Evolutionary conservation across 1,139 yeast genomes (phyloP), one percentile per base, ranked within the genome.

Genomic region (Pichia sp.): DNA sequence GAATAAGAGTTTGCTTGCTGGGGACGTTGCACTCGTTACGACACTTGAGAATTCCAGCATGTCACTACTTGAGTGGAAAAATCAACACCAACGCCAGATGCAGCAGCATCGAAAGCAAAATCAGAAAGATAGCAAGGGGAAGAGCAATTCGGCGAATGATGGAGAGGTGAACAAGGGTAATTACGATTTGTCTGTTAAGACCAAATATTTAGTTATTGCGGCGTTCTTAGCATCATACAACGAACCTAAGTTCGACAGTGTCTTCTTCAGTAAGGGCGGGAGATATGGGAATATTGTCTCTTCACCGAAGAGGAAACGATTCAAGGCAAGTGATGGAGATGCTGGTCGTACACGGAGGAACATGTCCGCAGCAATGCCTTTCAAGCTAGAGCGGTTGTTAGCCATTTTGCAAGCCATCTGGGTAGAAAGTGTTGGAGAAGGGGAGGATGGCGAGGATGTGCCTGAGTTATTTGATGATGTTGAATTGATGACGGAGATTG

Each of bases 351-450:
- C 67, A 40, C 53, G 65, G 7, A 59, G 72, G 25, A 56, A 70
- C 38, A 59, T 72, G 32, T 29, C 37, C 6, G 59, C 67, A 5
- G 70, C 77, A 1, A 65, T 64, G 30, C 65, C 62, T 39, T 72
- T 72, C 49, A 73, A 69, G 35, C 51, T 72, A 27, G 80, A 74
- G 47, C 56, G 80, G 42, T 52, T 73, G 45, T 53, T 68, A 44
- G 77, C 78, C 3, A 72, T 74, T 11, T 49, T 72, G 15, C 58
- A 69, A 7, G 73, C 73, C 2, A 69, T 72, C 5, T 71, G 70
- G 48, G 46, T 46, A 14, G 50, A 41, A 19, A 40, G 45, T 36
- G 49, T 44, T 16, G 51, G 46, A 15, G 45, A 39, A 11, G 42
- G 41, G 59, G 45, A 54, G 55, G n/a, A 45, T 35, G 49, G 42